Evolutionary conservation across 192 early-diverging fungal genomes (phyloP).

Genomic region (Coemansia umbellata): DNA sequence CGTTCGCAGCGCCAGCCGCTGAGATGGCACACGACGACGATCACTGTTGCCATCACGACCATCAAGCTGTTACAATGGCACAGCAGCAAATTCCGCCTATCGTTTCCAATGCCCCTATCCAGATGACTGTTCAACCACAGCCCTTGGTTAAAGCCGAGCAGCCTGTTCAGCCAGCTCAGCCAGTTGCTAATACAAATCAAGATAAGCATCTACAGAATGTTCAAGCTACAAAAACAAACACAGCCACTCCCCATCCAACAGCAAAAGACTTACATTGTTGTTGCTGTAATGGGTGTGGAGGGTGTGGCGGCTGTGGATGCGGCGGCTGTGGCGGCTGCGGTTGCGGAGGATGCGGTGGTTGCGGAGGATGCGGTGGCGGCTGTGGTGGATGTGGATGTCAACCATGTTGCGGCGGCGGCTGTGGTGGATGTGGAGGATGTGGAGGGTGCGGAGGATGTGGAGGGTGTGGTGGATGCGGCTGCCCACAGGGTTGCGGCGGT

Average conservation of each 20-base stretch:
- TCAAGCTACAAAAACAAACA: neutral
- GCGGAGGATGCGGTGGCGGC: constrained; percentile 6
- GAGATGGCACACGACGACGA: neutral
- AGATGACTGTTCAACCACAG: neutral
- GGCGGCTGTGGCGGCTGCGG: constrained; percentile 4
- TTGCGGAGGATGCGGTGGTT: constrained; percentile 10
- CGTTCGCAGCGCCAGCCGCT: constrained; percentile 5
- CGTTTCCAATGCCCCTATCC: neutral
- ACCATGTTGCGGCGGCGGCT: constrained; percentile 4
- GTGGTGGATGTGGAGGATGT: neutral
- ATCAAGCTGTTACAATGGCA: neutral
- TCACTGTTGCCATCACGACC: neutral
- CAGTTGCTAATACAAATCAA: neutral
- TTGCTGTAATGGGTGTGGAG: constrained; percentile 15
- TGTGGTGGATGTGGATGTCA: constrained; percentile 16
- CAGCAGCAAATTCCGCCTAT: neutral
- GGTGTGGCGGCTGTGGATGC: constrained; percentile 13
- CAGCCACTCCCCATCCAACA: neutral
- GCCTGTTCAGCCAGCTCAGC: neutral
- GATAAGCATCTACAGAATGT: neutral
- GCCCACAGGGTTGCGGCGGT: neutral
- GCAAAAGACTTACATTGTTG: constrained; percentile 33
- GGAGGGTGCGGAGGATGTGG: constrained; percentile 8
- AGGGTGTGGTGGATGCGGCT: constrained; percentile 7
- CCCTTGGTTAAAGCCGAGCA: neutral